These are phyloP conservation scores for Termitomyces sp. DNA, from an alignment of 768 basidiomycete species.

Conservation along the genomic window DNA sequence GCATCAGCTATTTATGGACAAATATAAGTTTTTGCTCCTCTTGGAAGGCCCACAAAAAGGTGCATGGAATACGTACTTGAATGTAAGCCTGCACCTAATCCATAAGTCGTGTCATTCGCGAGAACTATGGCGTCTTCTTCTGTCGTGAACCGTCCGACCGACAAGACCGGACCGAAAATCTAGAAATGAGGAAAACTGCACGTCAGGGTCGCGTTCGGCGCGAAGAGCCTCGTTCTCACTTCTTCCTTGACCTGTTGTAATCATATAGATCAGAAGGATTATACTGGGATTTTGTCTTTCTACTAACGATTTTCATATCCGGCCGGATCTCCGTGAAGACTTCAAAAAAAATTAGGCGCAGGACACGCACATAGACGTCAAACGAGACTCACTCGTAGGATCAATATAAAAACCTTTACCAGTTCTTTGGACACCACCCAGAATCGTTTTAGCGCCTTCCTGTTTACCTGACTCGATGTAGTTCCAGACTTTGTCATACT, in stretches of 20 bases:
- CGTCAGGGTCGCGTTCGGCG: neutral
- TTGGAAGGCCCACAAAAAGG: neutral
- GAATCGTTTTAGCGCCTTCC: constrained; percentile 73
- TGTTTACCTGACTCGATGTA: constrained; percentile 86
- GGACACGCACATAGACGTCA: neutral
- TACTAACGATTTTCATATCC: constrained; percentile 81
- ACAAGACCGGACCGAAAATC: constrained; percentile 95
- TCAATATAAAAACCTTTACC: constrained; percentile 86
- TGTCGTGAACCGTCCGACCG: constrained; percentile 76
- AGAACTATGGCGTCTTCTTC: constrained; percentile 83
- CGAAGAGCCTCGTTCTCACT: constrained; percentile 27
- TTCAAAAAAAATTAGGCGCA: constrained; percentile 20
- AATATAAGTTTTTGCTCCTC: constrained; percentile 5
- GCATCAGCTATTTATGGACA: constrained; percentile 54
- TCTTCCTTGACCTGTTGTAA: constrained; percentile 62
- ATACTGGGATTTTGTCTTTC: neutral
- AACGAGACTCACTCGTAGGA: constrained; percentile 67
- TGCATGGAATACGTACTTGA: constrained; percentile 51
- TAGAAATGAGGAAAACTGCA: constrained; percentile 23
- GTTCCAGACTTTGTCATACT: constrained; percentile 82
- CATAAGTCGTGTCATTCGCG: constrained; percentile 89
- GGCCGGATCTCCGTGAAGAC: constrained; percentile 80
- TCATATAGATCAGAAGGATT: neutral
- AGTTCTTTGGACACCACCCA: constrained; percentile 78
- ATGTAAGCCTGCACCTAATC: constrained; percentile 89